A percentile compares a stretch with the other conserved stretches of the same genome.
phyloP scores from a whole-genome alignment of 805 yeast genomes.

The Saccharomyces jurei region DNA sequence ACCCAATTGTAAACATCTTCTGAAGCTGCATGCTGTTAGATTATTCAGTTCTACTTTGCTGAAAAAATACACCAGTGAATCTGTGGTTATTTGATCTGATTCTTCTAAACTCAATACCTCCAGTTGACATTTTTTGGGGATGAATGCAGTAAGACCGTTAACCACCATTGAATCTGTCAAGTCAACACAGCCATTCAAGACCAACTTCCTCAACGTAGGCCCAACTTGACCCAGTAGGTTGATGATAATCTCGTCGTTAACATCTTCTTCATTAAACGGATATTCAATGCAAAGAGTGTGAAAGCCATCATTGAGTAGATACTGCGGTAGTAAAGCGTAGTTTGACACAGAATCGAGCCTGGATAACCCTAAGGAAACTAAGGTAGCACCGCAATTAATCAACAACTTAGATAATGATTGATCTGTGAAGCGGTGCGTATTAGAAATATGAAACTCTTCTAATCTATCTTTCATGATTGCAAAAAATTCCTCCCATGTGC shows the following conservation, averaged over 20 bases:
- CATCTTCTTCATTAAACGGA: conserved; percentile 56
- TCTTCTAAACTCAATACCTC: conserved; percentile 50
- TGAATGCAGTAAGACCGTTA: conserved; percentile 53
- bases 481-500: conserved; percentile 72
- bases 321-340: conserved; percentile 59
- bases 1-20: conserved; percentile 57
- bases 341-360: conserved; percentile 66
- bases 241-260: conserved; percentile 59
- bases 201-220: conserved; percentile 45
- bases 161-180: conserved; percentile 56
- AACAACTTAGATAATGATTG: conserved; percentile 56
- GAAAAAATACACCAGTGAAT: conserved; percentile 55
- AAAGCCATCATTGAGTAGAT: conserved; percentile 38
- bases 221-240: conserved; percentile 58
- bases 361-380: conserved; percentile 53
- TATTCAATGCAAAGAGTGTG: conserved; percentile 57
- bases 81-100: conserved; percentile 61
- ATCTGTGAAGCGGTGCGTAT: conserved; percentile 76
- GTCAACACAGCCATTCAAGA: conserved; percentile 64
- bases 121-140: conserved; percentile 36
- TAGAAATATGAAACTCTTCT: conserved; percentile 52
- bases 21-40: conserved; percentile 49
- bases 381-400: conserved; percentile 47
- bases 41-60: conserved; percentile 42
- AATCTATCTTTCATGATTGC: conserved; percentile 47